Base-by-base conservation (phyloP, 192 early-diverging fungal genomes). In the Thamnidium elegans region DNA sequence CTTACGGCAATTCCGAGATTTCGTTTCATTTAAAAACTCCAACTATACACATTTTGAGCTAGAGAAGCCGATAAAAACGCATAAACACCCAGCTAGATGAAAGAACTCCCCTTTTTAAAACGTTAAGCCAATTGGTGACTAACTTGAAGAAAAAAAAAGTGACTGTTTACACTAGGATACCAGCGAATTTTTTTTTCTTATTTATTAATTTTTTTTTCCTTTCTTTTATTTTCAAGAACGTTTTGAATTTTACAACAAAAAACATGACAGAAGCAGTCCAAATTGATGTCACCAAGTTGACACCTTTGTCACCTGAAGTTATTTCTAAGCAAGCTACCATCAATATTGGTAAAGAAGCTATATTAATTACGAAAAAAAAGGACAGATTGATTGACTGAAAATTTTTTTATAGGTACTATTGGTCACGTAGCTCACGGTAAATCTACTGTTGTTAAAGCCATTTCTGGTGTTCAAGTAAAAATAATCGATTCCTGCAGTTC, bases 381-480 rank as follows among this genome's bases (percentile, higher is more conserved):
- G n/a, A 54, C 7, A n/a, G n/a, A 36, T 21, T 20, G 23, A 54
- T 7, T 54, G 5, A 17, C 9, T 13, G 10, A 59, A 21, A 59
- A 44, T 62, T 19, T 39, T 50, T 43, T 26, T 42, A 20, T 73
- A 94, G 92, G 90, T 69, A 99, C 97, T 46, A 99, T 99, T 78
- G 97, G 97, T 47, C 97, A 99, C 79, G 97, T 99, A 67, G 96
- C 97, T 32, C 97, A 99, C 86, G 97, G 97, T 78, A 99, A 99
- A 84, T 97, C 95, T 19, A 98, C 96, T 19, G 92, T 99, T 19
- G 97, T 99, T 61, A 99, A 94, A 76, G 95, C 97, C 44, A 96
- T 98, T 68, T 98, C 96, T 36, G 95, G 95, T 62, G 96, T 98
- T 20, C 92, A 94, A 73, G 83, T 85, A 76, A 30, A 13, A 32